Evolutionary conservation across 2,329 filamentous ascomycete genomes (phyloP).

Genomic region (Anisogramma anomala): DNA sequence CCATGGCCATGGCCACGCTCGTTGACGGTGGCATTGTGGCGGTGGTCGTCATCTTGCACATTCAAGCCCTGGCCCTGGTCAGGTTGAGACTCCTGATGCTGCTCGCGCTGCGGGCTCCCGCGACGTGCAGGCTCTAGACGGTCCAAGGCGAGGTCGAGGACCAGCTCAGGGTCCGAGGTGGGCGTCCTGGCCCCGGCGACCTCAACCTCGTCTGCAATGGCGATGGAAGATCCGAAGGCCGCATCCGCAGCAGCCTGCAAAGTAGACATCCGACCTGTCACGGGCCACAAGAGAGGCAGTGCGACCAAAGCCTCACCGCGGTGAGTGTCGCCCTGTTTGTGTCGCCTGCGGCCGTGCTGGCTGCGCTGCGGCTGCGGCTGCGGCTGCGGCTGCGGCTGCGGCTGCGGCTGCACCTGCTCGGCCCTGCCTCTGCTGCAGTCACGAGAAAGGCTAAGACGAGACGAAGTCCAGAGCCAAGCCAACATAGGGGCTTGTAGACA

Average conservation of each 20-base stretch:
- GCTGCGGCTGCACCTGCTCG: too few species aligned
- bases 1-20: not conserved
- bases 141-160: not conserved
- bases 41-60: not conserved
- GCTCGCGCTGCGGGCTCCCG: not conserved
- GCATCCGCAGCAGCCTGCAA: constrained; percentile 8
- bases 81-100: not conserved
- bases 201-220: constrained; percentile 12
- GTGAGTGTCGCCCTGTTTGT: constrained; percentile 6
- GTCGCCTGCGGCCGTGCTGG: not conserved
- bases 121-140: constrained; percentile 1
- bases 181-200: constrained; percentile 9
- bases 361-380: not conserved
- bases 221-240: constrained; percentile 12
- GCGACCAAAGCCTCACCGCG: constrained; percentile 1
- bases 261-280: constrained; percentile 13
- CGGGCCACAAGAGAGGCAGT: constrained; percentile 12
- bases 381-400: not conserved
- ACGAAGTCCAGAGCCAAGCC: constrained; percentile 1
- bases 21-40: not conserved
- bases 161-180: not conserved
- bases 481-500: too few species aligned
- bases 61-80: not conserved
- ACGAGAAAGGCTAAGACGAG: not conserved
- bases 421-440: too few species aligned